Conservation (phyloP, 2,329 filamentous ascomycete species). For the Dichotomopilus funicola region DNA sequence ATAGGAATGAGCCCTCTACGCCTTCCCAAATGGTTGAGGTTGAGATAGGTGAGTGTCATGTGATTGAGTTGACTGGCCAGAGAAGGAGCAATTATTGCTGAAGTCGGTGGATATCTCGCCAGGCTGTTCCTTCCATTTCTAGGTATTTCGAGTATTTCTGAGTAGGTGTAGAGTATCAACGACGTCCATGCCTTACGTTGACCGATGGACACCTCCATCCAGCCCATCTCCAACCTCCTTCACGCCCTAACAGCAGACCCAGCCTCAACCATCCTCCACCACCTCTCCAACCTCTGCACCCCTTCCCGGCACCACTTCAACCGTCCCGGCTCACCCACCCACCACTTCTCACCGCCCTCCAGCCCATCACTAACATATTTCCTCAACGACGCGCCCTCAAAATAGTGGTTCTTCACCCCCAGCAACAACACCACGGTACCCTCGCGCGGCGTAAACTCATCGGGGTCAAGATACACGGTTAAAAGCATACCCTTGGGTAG, state of each 20-base stretch:
- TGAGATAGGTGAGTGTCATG: no score
- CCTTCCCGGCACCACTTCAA: slow-evolving; percentile 42
- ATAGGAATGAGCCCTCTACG: no score
- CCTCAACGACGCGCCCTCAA: slow-evolving; percentile 41
- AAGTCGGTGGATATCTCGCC: no score
- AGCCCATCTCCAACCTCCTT: background rate
- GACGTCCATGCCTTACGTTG: no score
- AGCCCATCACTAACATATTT: slow-evolving; percentile 36
- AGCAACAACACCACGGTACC: slow-evolving; percentile 46
- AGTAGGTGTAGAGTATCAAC: no score
- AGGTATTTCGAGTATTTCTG: no score
- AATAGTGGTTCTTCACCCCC: slow-evolving; percentile 52
- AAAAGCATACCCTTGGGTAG: slow-evolving; percentile 43
- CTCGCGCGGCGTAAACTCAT: slow-evolving; percentile 39
- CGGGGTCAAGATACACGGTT: slow-evolving; percentile 49
- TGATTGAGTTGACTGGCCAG: no score
- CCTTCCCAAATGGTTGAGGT: no score
- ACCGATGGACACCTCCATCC: background rate
- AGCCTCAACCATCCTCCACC: slow-evolving; percentile 14
- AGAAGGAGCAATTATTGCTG: no score
- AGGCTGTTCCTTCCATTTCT: no score
- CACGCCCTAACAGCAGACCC: background rate
- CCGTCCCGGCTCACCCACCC: slow-evolving; percentile 43
- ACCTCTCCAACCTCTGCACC: slow-evolving; percentile 15
- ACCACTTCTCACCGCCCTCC: slow-evolving; percentile 36